Percentiles rank a stretch among this genome's conserved stretches.
Conservation (phyloP, 805 yeast species). For the Candida khao-thaluensis region DNA sequence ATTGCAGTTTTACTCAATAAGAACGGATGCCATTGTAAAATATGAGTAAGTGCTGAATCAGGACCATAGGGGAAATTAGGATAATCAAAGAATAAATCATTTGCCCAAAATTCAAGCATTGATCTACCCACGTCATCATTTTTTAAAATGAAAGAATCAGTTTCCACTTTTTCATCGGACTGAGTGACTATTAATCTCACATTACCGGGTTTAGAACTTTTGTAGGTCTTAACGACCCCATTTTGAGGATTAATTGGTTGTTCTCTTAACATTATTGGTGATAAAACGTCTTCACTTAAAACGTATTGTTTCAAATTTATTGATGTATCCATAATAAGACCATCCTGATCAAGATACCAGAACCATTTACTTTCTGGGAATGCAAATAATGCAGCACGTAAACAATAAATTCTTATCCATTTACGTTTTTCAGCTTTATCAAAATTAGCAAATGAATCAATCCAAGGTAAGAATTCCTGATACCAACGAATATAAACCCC, state of each 20-base stretch:
- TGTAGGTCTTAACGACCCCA: slow-evolving; percentile 68
- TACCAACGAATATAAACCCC: slow-evolving; percentile 84
- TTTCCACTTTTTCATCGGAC: slow-evolving; percentile 58
- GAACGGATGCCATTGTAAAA: slow-evolving; percentile 93
- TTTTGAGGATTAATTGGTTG: slow-evolving; percentile 71
- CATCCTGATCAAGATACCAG: slow-evolving; percentile 82
- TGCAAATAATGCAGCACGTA: slow-evolving; percentile 90
- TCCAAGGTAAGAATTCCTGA: slow-evolving; percentile 73
- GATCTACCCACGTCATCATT: slow-evolving; percentile 66
- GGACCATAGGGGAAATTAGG: slow-evolving; percentile 58
- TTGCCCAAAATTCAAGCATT: slow-evolving; percentile 77
- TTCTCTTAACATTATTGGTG: slow-evolving; percentile 62
- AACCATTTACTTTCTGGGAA: slow-evolving; percentile 90
- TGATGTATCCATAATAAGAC: slow-evolving; percentile 70
- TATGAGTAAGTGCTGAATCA: slow-evolving; percentile 75
- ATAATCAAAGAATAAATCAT: slow-evolving; percentile 67
- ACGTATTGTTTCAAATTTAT: slow-evolving; percentile 61
- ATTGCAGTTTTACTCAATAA: slow-evolving; percentile 70
- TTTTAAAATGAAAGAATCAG: slow-evolving; percentile 68
- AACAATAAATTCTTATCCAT: slow-evolving; percentile 64
- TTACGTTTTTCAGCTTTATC: slow-evolving; percentile 42
- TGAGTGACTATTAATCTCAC: slow-evolving; percentile 69
- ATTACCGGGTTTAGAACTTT: slow-evolving; percentile 52
- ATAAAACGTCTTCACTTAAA: slow-evolving; percentile 58
- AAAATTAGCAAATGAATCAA: slow-evolving; percentile 44